Evolutionary conservation across 1,284 basidiomycete species (phyloP).

Genomic region (Coniferiporia weirii): DNA sequence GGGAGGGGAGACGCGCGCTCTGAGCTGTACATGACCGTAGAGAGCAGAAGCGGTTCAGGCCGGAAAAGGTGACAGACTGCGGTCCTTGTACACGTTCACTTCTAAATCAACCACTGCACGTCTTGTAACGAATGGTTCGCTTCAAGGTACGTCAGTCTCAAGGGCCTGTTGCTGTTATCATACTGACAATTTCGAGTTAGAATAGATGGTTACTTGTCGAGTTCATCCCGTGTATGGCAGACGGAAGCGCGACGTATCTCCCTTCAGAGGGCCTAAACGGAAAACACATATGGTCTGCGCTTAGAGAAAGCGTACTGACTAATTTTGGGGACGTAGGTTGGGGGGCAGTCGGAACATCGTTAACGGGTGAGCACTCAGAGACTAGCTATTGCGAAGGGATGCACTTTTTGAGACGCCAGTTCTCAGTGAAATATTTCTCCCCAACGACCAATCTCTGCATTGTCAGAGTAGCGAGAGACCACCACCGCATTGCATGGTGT

Average conservation of each 20-base stretch:
- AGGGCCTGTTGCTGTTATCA: background rate
- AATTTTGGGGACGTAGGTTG: slow-evolving; percentile 79
- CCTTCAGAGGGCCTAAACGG: slow-evolving; percentile 35
- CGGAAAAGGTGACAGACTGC: too few species aligned
- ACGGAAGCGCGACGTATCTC: slow-evolving; percentile 19
- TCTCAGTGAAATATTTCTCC: slow-evolving; percentile 75
- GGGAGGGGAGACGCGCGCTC: too few species aligned
- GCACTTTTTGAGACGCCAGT: background rate
- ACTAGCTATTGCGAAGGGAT: background rate
- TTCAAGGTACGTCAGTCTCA: slow-evolving; percentile 44
- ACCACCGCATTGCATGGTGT: slow-evolving; percentile 69
- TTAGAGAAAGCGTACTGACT: slow-evolving; percentile 63
- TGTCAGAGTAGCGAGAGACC: slow-evolving; percentile 71
- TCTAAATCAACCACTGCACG: too few species aligned
- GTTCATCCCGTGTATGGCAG: slow-evolving; percentile 44
- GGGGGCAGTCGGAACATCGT: slow-evolving; percentile 65
- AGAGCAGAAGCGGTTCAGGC: too few species aligned
- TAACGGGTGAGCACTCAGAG: slow-evolving; percentile 45
- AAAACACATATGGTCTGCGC: slow-evolving; percentile 58
- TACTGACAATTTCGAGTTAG: slow-evolving; percentile 31
- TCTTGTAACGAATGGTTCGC: slow-evolving; percentile 41
- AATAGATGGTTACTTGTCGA: slow-evolving; percentile 78
- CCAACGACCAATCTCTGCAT: slow-evolving; percentile 73
- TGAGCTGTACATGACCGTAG: too few species aligned
- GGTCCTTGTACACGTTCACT: too few species aligned